Conservation (phyloP, 495 filamentous ascomycete genomes). For the Penicillium bialowiezense region DNA sequence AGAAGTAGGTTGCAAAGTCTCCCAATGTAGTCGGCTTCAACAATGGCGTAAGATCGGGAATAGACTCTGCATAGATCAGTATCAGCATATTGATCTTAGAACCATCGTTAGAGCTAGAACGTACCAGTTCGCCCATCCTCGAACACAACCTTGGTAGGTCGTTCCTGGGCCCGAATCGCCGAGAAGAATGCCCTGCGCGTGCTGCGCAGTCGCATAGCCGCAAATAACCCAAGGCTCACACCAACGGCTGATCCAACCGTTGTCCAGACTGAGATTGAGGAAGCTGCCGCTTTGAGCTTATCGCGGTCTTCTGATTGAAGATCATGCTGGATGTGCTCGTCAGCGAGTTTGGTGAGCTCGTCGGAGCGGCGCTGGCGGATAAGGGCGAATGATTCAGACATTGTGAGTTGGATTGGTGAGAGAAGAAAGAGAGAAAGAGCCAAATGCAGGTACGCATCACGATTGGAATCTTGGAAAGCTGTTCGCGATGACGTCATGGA, state of each 20-base stretch:
- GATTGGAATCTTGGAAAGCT: too few species aligned
- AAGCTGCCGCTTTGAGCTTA: slow-evolving; percentile 51
- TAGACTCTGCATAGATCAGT: slow-evolving; percentile 40
- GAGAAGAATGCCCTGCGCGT: slow-evolving; percentile 55
- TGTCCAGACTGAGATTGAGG: slow-evolving; percentile 49
- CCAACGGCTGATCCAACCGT: slow-evolving; percentile 59
- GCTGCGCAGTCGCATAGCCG: slow-evolving; percentile 54
- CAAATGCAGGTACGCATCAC: not conserved
- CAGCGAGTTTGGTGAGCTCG: slow-evolving; percentile 56
- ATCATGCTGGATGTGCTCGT: slow-evolving; percentile 63
- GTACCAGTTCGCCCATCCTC: slow-evolving; percentile 56
- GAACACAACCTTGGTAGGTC: slow-evolving; percentile 61
- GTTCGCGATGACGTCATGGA: too few species aligned
- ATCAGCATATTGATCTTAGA: not conserved
- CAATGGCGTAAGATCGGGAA: slow-evolving; percentile 59
- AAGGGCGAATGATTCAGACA: slow-evolving; percentile 52
- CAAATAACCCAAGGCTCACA: slow-evolving; percentile 54
- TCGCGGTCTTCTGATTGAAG: slow-evolving; percentile 58
- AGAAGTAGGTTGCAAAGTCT: slow-evolving; percentile 60
- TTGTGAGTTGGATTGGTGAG: slow-evolving; percentile 3
- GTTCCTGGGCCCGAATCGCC: slow-evolving; percentile 55
- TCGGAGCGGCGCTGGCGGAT: slow-evolving; percentile 52
- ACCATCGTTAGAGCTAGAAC: not conserved
- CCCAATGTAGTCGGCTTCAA: slow-evolving; percentile 56
- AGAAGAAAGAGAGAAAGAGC: not conserved